Percentiles rank a stretch among this genome's conserved stretches.
Conservation (phyloP, 257 asterid species). For the Ilex aquifolium region DNA sequence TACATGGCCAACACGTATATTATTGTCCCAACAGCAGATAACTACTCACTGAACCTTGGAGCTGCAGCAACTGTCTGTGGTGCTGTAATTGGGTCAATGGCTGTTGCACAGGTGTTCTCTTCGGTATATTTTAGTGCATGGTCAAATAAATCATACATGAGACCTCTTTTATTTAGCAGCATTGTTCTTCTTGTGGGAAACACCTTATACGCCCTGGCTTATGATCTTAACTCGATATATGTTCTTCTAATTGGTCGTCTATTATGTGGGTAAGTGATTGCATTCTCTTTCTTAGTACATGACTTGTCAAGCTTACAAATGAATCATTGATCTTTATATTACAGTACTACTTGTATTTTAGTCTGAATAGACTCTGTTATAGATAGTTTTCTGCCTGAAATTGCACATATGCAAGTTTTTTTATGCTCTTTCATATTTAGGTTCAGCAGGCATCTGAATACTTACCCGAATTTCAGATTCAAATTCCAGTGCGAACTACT, state of each 20-base stretch:
- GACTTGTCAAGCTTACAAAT: background rate
- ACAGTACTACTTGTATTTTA: no score
- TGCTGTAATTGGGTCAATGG: conserved; percentile 92
- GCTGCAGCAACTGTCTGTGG: conserved; percentile 99
- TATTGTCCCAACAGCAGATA: conserved; percentile 98
- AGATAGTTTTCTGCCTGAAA: no score
- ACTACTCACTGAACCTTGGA: conserved; percentile 92
- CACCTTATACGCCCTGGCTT: conserved; percentile 80
- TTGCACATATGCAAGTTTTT: no score
- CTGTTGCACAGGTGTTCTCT: conserved; percentile 93
- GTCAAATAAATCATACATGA: conserved; percentile 92
- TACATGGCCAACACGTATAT: conserved; percentile 97
- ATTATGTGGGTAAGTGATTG: conserved; percentile 58
- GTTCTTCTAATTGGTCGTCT: conserved; percentile 80
- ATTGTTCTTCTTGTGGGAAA: conserved; percentile 69
- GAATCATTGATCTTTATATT: background rate
- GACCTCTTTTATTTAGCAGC: conserved; percentile 90
- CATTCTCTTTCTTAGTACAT: background rate
- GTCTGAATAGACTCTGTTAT: no score
- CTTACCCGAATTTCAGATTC: no score
- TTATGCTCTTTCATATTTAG: no score
- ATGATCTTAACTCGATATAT: conserved; percentile 66
- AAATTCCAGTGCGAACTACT: no score
- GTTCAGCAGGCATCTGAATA: background rate
- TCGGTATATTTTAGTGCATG: conserved; percentile 99